These are phyloP conservation scores for Ceratobasidium sp. DNA, from an alignment of 1,284 basidiomycete species.

Conservation along the genomic window DNA sequence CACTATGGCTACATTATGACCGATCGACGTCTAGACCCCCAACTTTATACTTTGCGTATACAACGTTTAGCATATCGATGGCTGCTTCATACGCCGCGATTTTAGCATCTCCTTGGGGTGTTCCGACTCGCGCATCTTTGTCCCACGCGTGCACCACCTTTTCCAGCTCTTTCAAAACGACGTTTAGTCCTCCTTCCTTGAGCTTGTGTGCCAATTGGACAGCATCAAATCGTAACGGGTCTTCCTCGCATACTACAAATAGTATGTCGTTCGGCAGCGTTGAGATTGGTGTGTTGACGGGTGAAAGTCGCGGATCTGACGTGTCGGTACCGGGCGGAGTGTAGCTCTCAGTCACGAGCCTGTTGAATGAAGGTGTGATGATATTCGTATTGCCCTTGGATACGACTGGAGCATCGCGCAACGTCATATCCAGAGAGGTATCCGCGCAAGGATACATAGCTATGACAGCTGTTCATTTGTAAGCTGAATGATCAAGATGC, in stretches of 20 bases:
- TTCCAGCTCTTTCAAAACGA: conserved; percentile 8
- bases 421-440: neutral
- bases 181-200: conserved; percentile 10
- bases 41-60: neutral
- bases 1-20: too few relatives aligned
- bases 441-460: conserved; percentile 9
- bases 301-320: conserved; percentile 9
- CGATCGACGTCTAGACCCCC: too few relatives aligned
- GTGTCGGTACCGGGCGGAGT: neutral
- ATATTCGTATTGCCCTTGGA: neutral
- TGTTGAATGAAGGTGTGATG: neutral
- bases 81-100: conserved; percentile 3
- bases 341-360: neutral
- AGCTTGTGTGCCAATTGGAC: neutral
- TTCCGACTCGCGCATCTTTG: conserved; percentile 3
- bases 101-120: neutral
- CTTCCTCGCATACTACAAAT: neutral
- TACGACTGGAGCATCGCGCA: neutral
- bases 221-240: conserved; percentile 7
- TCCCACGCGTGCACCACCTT: conserved; percentile 14
- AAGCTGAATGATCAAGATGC: neutral
- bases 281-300: conserved; percentile 1
- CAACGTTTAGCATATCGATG: conserved; percentile 3
- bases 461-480: neutral
- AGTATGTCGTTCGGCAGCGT: conserved; percentile 7